Evolutionary conservation across 2,329 filamentous ascomycete genomes (phyloP), one percentile per base, ranked within the genome.

Genomic region (Ceratocystis diversiconidia): DNA sequence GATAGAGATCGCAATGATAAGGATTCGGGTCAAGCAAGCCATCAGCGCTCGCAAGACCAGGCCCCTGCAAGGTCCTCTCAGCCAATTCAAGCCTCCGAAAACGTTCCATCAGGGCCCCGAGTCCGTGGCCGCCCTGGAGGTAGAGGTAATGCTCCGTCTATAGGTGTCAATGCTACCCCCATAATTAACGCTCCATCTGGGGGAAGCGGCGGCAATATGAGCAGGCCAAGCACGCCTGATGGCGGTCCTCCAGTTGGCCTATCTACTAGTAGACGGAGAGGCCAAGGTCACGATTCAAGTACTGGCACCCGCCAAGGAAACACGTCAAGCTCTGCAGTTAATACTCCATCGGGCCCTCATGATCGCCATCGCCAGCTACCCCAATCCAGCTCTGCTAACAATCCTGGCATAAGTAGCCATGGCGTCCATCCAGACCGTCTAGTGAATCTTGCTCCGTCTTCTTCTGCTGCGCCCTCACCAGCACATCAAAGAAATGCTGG

Each of bases 11-110:
- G 63, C 30, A 63, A 10, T 46, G 62, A 64, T 7, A 60, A 48
- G 12, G 46, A 66, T 3, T 66, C 72, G 17, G 75, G 76, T 7
- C 75, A 82, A 22, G 79, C 82, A 70, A 79, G 80, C 6, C 79
- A 82, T 70, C 76, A 80, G 25, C 71, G 82, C 61, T 76, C 75
- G 46, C 79, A 80, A 66, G 77, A 83, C 52, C 75, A 60, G 73
- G 15, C 69, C 71, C 15, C 66, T 30, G 52, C 19, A 43, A 64
- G 66, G 4, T 65, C 72, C 22, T 36, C 36, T 19, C 50, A 60
- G 25, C 44, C 41, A 5, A 52, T 41, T 19, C 1, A 17, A 10
- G 17, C 12, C 7, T 19, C 41, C 12, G 65, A 66, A 5, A 25
- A 32, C 19, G 41, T 63, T n/a, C 72, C 73, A 7, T 70, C 73